These are phyloP conservation scores for Rhodofomes roseus DNA, from an alignment of 1,284 basidiomycete genomes.

Conservation along the genomic window DNA sequence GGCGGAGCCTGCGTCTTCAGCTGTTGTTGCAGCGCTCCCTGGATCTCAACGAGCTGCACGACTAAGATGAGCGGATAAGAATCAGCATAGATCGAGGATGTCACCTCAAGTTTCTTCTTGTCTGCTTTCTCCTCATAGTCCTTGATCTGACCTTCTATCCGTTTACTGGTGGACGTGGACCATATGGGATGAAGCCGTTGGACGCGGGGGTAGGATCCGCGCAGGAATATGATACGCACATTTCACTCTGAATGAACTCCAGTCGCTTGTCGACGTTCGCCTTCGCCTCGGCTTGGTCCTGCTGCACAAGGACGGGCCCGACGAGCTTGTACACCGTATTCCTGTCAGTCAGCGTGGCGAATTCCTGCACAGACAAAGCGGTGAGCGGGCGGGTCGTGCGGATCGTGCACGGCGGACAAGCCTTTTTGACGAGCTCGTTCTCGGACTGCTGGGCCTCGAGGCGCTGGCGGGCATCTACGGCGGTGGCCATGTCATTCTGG, in stretches of 20 bases:
- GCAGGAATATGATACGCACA: constrained; percentile 51
- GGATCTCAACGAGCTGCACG: constrained; percentile 59
- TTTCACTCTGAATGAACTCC: constrained; percentile 87
- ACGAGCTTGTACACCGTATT: constrained; percentile 92
- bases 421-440: constrained; percentile 92
- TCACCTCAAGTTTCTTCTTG: constrained; percentile 79
- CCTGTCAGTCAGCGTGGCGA: constrained; percentile 67
- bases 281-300: constrained; percentile 88
- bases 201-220: neutral
- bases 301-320: constrained; percentile 88
- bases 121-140: constrained; percentile 72
- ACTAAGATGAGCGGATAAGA: neutral
- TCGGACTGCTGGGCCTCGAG: constrained; percentile 89
- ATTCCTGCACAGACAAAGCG: constrained; percentile 57
- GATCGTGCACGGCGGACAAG: constrained; percentile 25
- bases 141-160: constrained; percentile 78
- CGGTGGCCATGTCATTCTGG: constrained; percentile 66
- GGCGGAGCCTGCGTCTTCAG: constrained; percentile 34
- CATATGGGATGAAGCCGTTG: constrained; percentile 1
- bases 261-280: constrained; percentile 88
- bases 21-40: constrained; percentile 50
- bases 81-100: constrained; percentile 19
- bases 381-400: neutral
- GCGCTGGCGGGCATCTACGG: constrained; percentile 77
- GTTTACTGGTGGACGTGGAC: constrained; percentile 51